phyloP scores from a whole-genome alignment of 805 yeast genomes.

The Jamesozyma gamospora region DNA sequence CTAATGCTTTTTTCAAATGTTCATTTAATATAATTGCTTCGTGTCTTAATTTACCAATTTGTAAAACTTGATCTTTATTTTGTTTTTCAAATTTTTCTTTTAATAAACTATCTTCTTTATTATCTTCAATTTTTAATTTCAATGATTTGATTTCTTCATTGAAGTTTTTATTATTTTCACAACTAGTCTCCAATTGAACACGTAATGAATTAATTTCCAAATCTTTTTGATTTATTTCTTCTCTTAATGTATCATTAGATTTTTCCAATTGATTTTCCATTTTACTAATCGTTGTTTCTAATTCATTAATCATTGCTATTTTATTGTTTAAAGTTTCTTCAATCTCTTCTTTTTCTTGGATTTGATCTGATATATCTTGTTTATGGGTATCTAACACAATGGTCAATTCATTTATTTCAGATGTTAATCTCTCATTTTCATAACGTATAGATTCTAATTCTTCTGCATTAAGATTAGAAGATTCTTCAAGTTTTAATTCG shows the following conservation, averaged over 20 bases:
- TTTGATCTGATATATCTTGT: conserved; percentile 24
- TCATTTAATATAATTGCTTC: conserved; percentile 91
- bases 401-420: conserved; percentile 32
- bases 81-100: conserved; percentile 39
- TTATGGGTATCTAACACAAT: conserved; percentile 30
- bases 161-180: conserved; percentile 10
- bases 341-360: conserved; percentile 32
- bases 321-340: conserved; percentile 19
- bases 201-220: conserved; percentile 24
- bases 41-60: conserved; percentile 84
- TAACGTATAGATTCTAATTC: conserved; percentile 21
- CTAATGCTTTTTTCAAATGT: conserved; percentile 86
- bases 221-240: conserved; percentile 16
- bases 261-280: conserved; percentile 6
- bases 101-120: conserved; percentile 16
- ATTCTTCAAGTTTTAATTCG: conserved; percentile 31
- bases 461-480: conserved; percentile 30
- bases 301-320: conserved; percentile 30
- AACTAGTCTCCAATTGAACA: conserved; percentile 17
- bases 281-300: conserved; percentile 14
- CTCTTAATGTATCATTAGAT: conserved; percentile 7
- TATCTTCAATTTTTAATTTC: conserved; percentile 15
- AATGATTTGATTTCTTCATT: conserved; percentile 15
- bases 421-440: conserved; percentile 13
- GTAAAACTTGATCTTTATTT: conserved; percentile 59